Evolutionary conservation across 192 early-diverging fungal species (phyloP).

Genomic region (Rhizophagus sp.): DNA sequence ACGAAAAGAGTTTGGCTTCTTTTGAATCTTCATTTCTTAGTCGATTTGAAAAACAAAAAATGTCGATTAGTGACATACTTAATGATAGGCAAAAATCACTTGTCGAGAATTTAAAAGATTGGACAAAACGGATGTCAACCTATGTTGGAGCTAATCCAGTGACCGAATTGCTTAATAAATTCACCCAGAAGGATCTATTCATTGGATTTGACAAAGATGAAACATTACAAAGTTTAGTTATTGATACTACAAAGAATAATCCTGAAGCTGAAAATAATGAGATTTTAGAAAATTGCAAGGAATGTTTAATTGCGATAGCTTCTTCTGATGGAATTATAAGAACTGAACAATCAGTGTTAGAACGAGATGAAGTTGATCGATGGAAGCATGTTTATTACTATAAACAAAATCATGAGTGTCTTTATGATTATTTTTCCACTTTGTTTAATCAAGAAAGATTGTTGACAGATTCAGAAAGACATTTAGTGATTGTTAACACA

Average conservation of each 20-base stretch:
- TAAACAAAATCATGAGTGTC: conserved; percentile 1
- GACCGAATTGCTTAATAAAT: neutral
- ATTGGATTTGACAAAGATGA: conserved; percentile 21
- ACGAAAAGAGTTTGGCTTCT: neutral
- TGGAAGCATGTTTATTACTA: conserved; percentile 23
- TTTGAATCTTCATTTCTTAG: conserved; percentile 12
- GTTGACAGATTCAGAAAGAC: neutral
- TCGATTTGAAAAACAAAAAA: conserved; percentile 25
- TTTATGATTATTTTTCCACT: conserved; percentile 1
- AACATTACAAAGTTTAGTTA: conserved; percentile 28
- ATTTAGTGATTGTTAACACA: conserved; percentile 26
- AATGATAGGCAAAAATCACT: neutral
- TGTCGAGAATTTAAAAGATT: neutral
- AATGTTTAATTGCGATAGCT: conserved; percentile 14
- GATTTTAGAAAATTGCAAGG: conserved; percentile 29
- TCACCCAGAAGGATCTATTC: conserved; percentile 24
- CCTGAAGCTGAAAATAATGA: neutral
- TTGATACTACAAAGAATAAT: conserved; percentile 1
- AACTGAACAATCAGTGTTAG: neutral
- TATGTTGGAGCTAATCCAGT: neutral
- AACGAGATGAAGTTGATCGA: neutral
- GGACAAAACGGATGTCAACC: conserved; percentile 22
- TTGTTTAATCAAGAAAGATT: neutral
- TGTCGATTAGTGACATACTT: conserved; percentile 14
- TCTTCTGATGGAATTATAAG: conserved; percentile 26